Evolutionary conservation across 345 rosid species (phyloP).

Genomic region (Sisymbrium irio): DNA sequence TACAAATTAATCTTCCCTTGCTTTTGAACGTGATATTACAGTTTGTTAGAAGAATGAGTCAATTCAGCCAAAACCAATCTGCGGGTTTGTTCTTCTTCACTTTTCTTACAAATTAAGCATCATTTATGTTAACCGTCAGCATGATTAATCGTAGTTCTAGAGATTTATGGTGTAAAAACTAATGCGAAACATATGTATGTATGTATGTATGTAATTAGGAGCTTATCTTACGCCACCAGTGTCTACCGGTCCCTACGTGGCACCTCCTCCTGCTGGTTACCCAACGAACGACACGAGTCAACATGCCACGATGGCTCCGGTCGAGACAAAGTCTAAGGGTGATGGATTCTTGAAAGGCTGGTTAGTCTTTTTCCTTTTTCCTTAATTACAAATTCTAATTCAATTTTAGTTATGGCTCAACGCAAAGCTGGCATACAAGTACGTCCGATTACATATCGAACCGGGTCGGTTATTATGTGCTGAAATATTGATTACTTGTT

Average conservation of each 20-base stretch:
- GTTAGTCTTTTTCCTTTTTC: neutral
- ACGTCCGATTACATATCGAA: neutral
- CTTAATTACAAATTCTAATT: neutral
- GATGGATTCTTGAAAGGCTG: conserved; percentile 41
- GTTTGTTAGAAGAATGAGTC: conserved; percentile 23
- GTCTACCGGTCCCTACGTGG: conserved; percentile 27
- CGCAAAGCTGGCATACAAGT: neutral
- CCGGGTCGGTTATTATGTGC: neutral
- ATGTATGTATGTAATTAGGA: conserved; percentile 12
- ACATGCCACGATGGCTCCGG: conserved; percentile 21
- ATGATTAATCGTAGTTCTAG: neutral
- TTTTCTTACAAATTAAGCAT: neutral
- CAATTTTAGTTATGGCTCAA: neutral
- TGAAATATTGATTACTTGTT: neutral
- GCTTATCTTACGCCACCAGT: conserved; percentile 31
- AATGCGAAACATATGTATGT: neutral
- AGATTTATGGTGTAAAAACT: neutral
- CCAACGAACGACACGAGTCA: conserved; percentile 26
- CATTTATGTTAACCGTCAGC: neutral
- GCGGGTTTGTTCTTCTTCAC: conserved; percentile 20
- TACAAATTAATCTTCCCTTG: neutral
- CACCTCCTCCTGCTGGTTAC: conserved; percentile 34
- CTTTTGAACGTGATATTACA: neutral
- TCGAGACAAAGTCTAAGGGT: conserved; percentile 34
- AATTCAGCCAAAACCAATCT: conserved; percentile 25